phyloP scores from a whole-genome alignment of 2,329 filamentous ascomycete genomes.

The Diaporthe velutina region DNA sequence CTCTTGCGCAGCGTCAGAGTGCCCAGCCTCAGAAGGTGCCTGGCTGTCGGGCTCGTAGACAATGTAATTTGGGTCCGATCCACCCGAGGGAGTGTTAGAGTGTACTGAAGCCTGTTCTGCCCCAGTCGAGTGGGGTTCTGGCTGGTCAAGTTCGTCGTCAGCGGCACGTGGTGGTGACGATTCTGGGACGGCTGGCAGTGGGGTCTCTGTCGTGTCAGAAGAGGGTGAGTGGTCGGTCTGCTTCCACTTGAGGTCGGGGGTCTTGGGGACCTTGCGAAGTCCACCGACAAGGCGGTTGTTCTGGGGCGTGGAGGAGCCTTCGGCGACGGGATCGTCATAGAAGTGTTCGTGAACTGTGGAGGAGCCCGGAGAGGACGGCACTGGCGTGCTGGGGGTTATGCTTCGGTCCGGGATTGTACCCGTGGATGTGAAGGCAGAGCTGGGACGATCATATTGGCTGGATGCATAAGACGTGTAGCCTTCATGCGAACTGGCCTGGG shows the following conservation, averaged over 20 bases:
- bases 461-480: slow-evolving; percentile 61
- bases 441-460: slow-evolving; percentile 59
- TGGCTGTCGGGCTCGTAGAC: slow-evolving; percentile 55
- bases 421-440: slow-evolving; percentile 60
- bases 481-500: slow-evolving; percentile 60
- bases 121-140: slow-evolving; percentile 24
- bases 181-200: slow-evolving; percentile 51
- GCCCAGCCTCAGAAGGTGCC: slow-evolving; percentile 6
- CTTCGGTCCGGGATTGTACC: slow-evolving; percentile 59
- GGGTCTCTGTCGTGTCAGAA: slow-evolving; percentile 44
- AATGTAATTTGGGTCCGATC: slow-evolving; percentile 63
- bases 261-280: slow-evolving; percentile 64
- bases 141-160: slow-evolving; percentile 29
- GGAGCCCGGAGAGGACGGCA: slow-evolving; percentile 49
- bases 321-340: slow-evolving; percentile 50
- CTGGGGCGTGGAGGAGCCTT: slow-evolving; percentile 56
- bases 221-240: slow-evolving; percentile 48
- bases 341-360: slow-evolving; percentile 48
- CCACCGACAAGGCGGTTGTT: slow-evolving; percentile 68
- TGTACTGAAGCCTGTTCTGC: slow-evolving; percentile 54
- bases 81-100: slow-evolving; percentile 56
- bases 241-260: slow-evolving; percentile 59
- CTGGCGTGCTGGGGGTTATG: slow-evolving; percentile 51
- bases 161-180: slow-evolving; percentile 46
- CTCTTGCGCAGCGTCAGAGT: slow-evolving; percentile 9